Base-by-base conservation (phyloP, 2,329 filamentous ascomycete genomes). In the Helminthosporium solani region DNA sequence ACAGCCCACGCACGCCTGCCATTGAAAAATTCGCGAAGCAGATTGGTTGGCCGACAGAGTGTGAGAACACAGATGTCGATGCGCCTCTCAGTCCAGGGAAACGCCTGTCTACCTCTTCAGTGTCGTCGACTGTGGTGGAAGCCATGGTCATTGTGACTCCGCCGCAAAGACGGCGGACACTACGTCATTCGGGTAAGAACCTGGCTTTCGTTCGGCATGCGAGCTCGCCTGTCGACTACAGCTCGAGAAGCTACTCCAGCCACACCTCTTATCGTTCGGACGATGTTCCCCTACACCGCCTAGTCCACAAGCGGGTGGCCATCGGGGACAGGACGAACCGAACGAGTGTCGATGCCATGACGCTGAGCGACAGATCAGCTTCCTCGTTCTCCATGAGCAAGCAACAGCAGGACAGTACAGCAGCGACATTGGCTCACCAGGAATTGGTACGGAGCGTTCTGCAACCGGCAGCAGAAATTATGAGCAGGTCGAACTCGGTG, bases 101-200 rank as follows among this genome's bases (percentile, higher is more conserved):
- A 52, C 73, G 79, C 34, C 66, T 75, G 16, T 83, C 80, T 12
- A 72, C 63, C 14, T 64, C 75, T 2, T 83, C 80, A 2, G 73
- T 74, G 18, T 72, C 74, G 9, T 82, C 80, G 5, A 80, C 78
- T 0, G 70, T 82, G 14, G 78, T 74, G 7, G 71, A 81, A 65
- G 80, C 77, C 11, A 72, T 79, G 58, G 78, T 83, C 23, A 73
- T 82, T 35, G 71, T 78, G 15, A 73, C 73, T 14, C 74, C 76
- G 3, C 75, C 72, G 31, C 73, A 70, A 49, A 66, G 71, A 30
- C 70, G 64, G 42, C 64, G 58, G 20, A 75, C 72, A 1, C 63
- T 83, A 40, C 76, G 80, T 40, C 80, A 82, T 57, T 75, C 75
- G 5, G 76, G 74, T 36, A 81, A 77, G 62, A 78, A 78, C 48